These are phyloP conservation scores for Hypoxylon sp. DNA, from an alignment of 2,329 filamentous ascomycete genomes.

Conservation along the genomic window DNA sequence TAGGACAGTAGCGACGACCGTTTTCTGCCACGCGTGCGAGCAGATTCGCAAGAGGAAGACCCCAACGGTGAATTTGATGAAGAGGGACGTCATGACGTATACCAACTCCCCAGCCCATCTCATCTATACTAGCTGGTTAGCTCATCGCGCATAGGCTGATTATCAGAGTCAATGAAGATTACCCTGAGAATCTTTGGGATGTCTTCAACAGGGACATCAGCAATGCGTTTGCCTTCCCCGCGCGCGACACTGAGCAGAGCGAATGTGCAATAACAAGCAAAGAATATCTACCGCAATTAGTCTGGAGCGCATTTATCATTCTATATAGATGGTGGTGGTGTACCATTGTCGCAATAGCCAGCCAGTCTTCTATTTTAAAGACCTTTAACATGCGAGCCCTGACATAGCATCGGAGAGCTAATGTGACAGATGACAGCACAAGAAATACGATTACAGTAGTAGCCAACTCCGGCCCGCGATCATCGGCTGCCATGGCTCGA, in stretches of 20 bases:
- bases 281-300: conserved; percentile 44
- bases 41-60: conserved; percentile 60
- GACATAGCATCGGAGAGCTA: conserved; percentile 52
- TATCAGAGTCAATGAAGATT: neutral
- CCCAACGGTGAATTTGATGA: conserved; percentile 58
- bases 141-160: neutral
- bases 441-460: conserved; percentile 37
- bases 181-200: conserved; percentile 49
- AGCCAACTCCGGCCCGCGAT: conserved; percentile 50
- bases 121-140: conserved; percentile 32
- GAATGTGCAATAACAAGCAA: conserved; percentile 41
- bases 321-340: neutral
- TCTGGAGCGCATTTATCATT: neutral
- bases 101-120: conserved; percentile 58
- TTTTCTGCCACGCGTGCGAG: conserved; percentile 53
- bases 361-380: conserved; percentile 50
- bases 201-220: conserved; percentile 39
- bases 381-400: conserved; percentile 45
- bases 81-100: conserved; percentile 59
- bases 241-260: conserved; percentile 45
- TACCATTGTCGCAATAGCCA: conserved; percentile 50
- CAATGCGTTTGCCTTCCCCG: conserved; percentile 47
- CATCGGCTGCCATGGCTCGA: conserved; percentile 40
- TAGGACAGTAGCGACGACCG: conserved; percentile 55
- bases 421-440: conserved; percentile 44